Evolutionary conservation across 768 basidiomycete species (phyloP).

Genomic region (Infundibulicybe gibba): DNA sequence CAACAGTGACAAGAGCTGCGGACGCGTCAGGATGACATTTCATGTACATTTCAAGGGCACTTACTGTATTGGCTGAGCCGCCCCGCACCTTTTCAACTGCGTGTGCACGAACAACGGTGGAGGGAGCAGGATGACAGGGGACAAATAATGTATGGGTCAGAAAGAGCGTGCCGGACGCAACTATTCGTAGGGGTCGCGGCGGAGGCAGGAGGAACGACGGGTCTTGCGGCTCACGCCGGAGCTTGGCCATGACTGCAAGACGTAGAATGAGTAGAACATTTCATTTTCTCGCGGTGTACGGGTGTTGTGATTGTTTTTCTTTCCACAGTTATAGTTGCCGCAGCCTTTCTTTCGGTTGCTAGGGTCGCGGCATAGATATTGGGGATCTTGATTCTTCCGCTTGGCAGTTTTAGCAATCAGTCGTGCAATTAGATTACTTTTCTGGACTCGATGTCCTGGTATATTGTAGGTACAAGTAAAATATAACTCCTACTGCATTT

Average conservation of each 20-base stretch:
- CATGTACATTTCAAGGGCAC: not conserved
- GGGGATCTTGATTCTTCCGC: not conserved
- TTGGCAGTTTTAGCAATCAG: too few species aligned
- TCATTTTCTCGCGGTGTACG: not conserved
- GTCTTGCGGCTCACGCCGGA: conserved; percentile 40
- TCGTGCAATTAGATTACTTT: conserved; percentile 25
- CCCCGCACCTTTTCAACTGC: conserved; percentile 66
- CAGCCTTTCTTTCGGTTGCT: too few species aligned
- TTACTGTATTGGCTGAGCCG: conserved; percentile 63
- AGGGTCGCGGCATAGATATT: too few species aligned
- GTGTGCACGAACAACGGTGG: conserved; percentile 64
- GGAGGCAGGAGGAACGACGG: conserved; percentile 17
- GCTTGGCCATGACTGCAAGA: conserved; percentile 35
- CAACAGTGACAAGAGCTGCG: conserved; percentile 58
- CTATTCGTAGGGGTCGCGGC: conserved; percentile 56
- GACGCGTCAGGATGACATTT: conserved; percentile 2
- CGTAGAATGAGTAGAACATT: not conserved
- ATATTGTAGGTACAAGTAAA: not conserved
- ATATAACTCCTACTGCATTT: conserved; percentile 40
- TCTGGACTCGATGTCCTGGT: conserved; percentile 6
- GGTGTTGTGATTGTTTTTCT: conserved; percentile 17
- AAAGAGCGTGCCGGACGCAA: conserved; percentile 80
- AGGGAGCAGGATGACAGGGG: conserved; percentile 54
- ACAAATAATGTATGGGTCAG: conserved; percentile 69
- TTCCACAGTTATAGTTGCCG: conserved; percentile 7